Base-by-base conservation (phyloP, 495 filamentous ascomycete species). In the Usnea hakonensis region DNA sequence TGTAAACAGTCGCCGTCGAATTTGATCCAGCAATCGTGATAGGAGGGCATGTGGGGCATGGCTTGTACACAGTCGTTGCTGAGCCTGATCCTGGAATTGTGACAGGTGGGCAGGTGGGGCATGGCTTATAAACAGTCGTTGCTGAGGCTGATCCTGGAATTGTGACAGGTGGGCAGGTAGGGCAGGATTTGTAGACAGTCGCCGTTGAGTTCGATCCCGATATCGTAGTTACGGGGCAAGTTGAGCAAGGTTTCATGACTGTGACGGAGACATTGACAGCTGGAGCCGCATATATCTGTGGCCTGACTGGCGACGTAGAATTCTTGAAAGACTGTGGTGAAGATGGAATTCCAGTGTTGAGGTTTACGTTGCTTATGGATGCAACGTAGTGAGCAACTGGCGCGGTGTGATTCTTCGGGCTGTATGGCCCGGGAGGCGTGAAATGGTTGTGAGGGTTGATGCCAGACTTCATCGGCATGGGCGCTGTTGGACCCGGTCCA, bases 241-340 rank as follows among this genome's bases (percentile, higher is more conserved):
- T 62, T 23, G 60, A 40, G 28, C 60, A 62, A n/a, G 53, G 37
- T 37, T 37, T 36, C 16, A 53, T 62, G 23, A 57, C 33, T 19
- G 53, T 48, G 17, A 53, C 19, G 10, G 53, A 32, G 16, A 19
- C n/a, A 48, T 53, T 41, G 21, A n/a, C 35, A 26, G 32, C 46
- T 60, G 46, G 30, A 35, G 21, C 10, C 44, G 14, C 5, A 13
- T 13, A 28, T 14, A 26, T 38, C 2, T 50, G 17, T 1, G 46
- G 46, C 13, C 6, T 30, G 46, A 50, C 46, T 30, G 46, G 10
- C 26, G 46, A 16, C 1, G 46, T 50, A 8, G 14, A 26, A 7
- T 50, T 50, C 17, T 28, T 50, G 46, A 30, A 50, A 30, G 46
- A 5, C 16, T 50, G 46, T 50, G 46, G 46, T 50, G 8, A 4